These are phyloP conservation scores for Sugiyamaella lignohabitans DNA, from an alignment of 805 yeast species.

Conservation along the genomic window DNA sequence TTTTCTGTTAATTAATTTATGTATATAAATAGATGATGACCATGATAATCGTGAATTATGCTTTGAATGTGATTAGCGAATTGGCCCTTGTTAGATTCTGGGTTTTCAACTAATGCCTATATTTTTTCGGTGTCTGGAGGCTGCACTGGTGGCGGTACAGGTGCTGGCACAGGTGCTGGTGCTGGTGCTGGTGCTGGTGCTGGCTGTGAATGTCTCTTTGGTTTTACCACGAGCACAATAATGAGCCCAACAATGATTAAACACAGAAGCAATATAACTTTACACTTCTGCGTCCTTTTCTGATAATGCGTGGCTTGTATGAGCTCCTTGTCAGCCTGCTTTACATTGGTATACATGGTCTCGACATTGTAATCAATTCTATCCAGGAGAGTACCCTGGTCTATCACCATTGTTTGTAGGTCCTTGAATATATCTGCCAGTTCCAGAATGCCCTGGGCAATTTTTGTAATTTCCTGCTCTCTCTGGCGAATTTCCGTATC, in stretches of 20 bases:
- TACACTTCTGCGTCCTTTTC: constrained; percentile 84
- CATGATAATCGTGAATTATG: neutral
- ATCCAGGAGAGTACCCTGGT: constrained; percentile 91
- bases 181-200: constrained; percentile 5
- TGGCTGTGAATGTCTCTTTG: constrained; percentile 19
- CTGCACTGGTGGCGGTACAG: neutral
- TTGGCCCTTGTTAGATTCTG: too few relatives aligned
- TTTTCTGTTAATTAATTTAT: constrained; percentile 1
- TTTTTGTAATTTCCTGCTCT: constrained; percentile 80
- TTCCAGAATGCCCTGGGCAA: constrained; percentile 92
- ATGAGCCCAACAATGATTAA: constrained; percentile 67
- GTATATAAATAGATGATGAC: neutral
- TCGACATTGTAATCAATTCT: constrained; percentile 88
- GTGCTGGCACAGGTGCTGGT: constrained; percentile 10
- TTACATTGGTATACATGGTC: constrained; percentile 68
- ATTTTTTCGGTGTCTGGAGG: too few relatives aligned
- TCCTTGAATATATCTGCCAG: constrained; percentile 90
- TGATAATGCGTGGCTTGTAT: constrained; percentile 74
- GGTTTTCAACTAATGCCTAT: too few relatives aligned
- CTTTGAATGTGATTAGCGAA: neutral
- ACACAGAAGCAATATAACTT: constrained; percentile 66
- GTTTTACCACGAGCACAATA: constrained; percentile 60
- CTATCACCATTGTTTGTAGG: constrained; percentile 84
- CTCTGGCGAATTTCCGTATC: constrained; percentile 55
- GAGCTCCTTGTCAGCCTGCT: constrained; percentile 71